Evolutionary conservation across 2,329 filamentous ascomycete genomes (phyloP).

Genomic region (Zarea fungicola): DNA sequence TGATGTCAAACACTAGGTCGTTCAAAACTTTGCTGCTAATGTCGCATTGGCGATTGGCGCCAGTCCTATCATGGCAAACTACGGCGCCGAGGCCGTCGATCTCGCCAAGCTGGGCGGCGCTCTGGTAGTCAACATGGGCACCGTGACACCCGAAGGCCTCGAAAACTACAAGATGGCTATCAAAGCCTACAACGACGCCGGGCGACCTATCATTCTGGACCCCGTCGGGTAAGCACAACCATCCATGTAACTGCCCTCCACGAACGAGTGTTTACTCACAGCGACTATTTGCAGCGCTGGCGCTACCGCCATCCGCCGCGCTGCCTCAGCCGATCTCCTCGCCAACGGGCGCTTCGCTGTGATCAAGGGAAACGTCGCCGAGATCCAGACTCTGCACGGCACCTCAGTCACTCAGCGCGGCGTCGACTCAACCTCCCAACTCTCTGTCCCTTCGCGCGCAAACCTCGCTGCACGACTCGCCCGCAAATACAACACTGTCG

Average conservation of each 20-base stretch:
- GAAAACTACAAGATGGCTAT: constrained; percentile 69
- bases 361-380: constrained; percentile 91
- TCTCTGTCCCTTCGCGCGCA: constrained; percentile 48
- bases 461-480: constrained; percentile 63
- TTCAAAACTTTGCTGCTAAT: constrained; percentile 92
- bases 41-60: constrained; percentile 79
- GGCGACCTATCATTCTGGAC: constrained; percentile 75
- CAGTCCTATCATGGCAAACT: constrained; percentile 91
- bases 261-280: neutral
- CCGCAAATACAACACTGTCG: constrained; percentile 59
- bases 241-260: neutral
- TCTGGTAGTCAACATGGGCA: constrained; percentile 93
- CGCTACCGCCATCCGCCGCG: constrained; percentile 68
- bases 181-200: constrained; percentile 71
- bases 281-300: constrained; percentile 50
- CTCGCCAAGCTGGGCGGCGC: constrained; percentile 71
- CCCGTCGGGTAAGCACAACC: constrained; percentile 64
- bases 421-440: constrained; percentile 69
- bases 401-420: constrained; percentile 60
- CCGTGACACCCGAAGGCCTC: constrained; percentile 70
- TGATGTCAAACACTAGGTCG: constrained; percentile 43
- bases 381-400: constrained; percentile 70
- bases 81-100: constrained; percentile 74
- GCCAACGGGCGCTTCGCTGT: constrained; percentile 72
- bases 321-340: constrained; percentile 67